Evolutionary conservation across 2,329 filamentous ascomycete genomes (phyloP).

Genomic region (Pseudogymnoascus sp.): DNA sequence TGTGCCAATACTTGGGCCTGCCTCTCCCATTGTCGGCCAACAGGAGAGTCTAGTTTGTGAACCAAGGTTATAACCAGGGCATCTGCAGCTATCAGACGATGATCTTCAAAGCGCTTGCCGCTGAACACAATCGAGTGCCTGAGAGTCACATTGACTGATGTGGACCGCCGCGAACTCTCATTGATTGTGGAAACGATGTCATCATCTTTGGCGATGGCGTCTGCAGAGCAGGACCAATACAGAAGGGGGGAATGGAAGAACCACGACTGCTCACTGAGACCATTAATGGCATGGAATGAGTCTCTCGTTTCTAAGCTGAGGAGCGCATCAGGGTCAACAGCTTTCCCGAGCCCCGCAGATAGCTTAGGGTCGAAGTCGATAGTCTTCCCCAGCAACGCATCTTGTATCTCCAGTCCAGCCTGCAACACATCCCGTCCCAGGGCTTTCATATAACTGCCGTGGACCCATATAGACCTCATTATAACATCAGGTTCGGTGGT

Average conservation of each 20-base stretch:
- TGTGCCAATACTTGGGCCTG: slow-evolving; percentile 47
- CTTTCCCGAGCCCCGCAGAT: slow-evolving; percentile 15
- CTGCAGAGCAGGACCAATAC: slow-evolving; percentile 67
- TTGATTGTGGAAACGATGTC: slow-evolving; percentile 67
- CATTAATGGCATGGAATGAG: slow-evolving; percentile 51
- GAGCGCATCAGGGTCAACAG: slow-evolving; percentile 18
- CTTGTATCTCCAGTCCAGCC: slow-evolving; percentile 62
- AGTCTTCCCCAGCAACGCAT: slow-evolving; percentile 58
- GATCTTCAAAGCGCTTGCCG: slow-evolving; percentile 67
- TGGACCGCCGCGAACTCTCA: slow-evolving; percentile 50
- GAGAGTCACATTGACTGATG: slow-evolving; percentile 65
- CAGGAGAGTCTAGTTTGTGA: slow-evolving; percentile 56
- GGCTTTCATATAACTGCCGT: slow-evolving; percentile 70
- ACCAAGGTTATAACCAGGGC: slow-evolving; percentile 72
- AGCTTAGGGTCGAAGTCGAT: slow-evolving; percentile 46
- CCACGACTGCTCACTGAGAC: slow-evolving; percentile 58
- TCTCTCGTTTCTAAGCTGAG: slow-evolving; percentile 38
- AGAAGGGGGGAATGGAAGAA: slow-evolving; percentile 77
- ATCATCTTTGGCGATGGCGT: slow-evolving; percentile 49
- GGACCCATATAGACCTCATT: slow-evolving; percentile 76
- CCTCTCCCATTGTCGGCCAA: slow-evolving; percentile 59
- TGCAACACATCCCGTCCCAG: slow-evolving; percentile 58
- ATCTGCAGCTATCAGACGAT: slow-evolving; percentile 62
- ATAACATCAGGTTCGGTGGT: slow-evolving; percentile 59
- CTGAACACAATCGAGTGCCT: slow-evolving; percentile 75